These are phyloP conservation scores for Lenzites betulinus DNA, from an alignment of 768 basidiomycete genomes.

Conservation along the genomic window DNA sequence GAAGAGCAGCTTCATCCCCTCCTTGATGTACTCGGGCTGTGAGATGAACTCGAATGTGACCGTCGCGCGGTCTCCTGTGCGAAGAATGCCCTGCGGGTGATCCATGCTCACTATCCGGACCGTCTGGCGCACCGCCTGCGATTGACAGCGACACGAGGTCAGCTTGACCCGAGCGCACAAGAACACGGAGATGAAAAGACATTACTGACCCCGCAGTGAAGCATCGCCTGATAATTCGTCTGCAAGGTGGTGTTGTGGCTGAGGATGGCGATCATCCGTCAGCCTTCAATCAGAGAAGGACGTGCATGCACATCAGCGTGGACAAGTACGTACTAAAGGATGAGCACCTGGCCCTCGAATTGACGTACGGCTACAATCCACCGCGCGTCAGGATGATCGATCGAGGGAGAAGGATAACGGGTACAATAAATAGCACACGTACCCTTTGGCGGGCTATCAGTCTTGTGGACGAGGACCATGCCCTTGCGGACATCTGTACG, in stretches of 20 bases:
- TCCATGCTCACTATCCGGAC: conserved; percentile 91
- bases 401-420: not conserved
- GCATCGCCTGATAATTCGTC: conserved; percentile 93
- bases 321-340: conserved; percentile 73
- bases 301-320: not conserved
- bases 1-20: conserved; percentile 91
- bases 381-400: not conserved
- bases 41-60: conserved; percentile 96
- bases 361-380: conserved; percentile 61
- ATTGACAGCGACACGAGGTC: too few species aligned
- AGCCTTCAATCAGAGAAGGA: not conserved
- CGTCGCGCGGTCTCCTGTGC: conserved; percentile 93
- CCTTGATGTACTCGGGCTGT: conserved; percentile 89
- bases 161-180: too few species aligned
- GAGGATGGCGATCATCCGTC: conserved; percentile 3
- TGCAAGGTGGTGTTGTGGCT: conserved; percentile 94
- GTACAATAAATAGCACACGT: conserved; percentile 10
- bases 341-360: conserved; percentile 93
- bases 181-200: too few species aligned
- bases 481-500: conserved; percentile 86
- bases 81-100: conserved; percentile 82
- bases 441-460: conserved; percentile 80
- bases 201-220: conserved; percentile 82
- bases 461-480: conserved; percentile 87
- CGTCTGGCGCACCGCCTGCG: conserved; percentile 87